Conservation (phyloP, 2,329 filamentous ascomycete genomes). For the Aspergillus uvarum region DNA sequence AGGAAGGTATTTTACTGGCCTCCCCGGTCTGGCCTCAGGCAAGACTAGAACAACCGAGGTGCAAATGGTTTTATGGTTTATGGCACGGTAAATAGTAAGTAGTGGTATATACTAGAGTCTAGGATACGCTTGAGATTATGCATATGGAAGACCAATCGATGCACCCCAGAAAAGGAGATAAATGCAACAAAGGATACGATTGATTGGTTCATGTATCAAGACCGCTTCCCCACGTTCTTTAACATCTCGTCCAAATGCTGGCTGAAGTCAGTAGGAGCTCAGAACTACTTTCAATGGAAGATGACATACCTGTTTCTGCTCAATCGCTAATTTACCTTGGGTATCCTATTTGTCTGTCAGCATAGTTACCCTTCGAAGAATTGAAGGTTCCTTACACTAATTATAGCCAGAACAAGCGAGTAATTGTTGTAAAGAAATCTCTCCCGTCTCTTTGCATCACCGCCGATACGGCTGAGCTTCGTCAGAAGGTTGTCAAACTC, state of each 20-base stretch:
- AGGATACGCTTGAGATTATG: too few relatives aligned
- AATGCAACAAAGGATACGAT: not conserved
- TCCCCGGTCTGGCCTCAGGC: too few relatives aligned
- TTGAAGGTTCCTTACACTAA: slow-evolving; percentile 56
- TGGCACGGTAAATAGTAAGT: not conserved
- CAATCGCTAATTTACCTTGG: slow-evolving; percentile 54
- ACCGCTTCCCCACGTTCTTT: slow-evolving; percentile 36
- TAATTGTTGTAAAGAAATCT: slow-evolving; percentile 96
- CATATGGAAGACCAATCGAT: not conserved
- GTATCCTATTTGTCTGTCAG: slow-evolving; percentile 39
- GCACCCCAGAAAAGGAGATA: not conserved
- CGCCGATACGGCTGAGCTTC: slow-evolving; percentile 72
- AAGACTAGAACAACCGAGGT: too few relatives aligned
- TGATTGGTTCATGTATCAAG: slow-evolving; percentile 1
- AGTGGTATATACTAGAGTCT: not conserved
- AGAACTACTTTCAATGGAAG: not conserved
- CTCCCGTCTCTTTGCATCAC: slow-evolving; percentile 76
- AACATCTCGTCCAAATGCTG: slow-evolving; percentile 45
- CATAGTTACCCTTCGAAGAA: not conserved
- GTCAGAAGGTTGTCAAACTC: slow-evolving; percentile 83
- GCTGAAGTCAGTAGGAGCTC: not conserved
- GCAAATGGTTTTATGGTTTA: not conserved
- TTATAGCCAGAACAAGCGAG: slow-evolving; percentile 88
- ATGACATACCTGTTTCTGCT: slow-evolving; percentile 60
- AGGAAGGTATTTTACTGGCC: too few relatives aligned